A percentile compares a stretch with the other conserved stretches of the same genome.
Conservation (phyloP, 306 rosid species). For the Senna tora region DNA sequence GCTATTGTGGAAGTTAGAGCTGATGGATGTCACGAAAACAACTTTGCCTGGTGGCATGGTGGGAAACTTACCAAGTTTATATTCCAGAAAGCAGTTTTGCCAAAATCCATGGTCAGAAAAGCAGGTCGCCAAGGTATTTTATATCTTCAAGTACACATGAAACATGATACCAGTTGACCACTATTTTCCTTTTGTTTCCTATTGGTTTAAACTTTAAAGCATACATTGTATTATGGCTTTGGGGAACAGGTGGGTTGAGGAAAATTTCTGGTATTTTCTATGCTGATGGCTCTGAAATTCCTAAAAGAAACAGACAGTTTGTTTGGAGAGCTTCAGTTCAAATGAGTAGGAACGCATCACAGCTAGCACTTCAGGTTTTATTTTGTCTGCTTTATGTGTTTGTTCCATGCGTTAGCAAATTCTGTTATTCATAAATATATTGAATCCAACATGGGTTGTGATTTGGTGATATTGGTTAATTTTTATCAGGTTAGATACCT, state of each 20-base stretch:
- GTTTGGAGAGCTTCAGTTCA: constrained; percentile 94
- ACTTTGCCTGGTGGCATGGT: constrained; percentile 82
- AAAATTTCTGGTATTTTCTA: constrained; percentile 73
- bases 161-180: constrained; percentile 3
- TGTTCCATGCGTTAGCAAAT: constrained; percentile 20
- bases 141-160: constrained; percentile 38
- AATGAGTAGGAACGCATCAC: constrained; percentile 84
- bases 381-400: constrained; percentile 31
- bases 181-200: constrained; percentile 39
- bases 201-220: constrained; percentile 33
- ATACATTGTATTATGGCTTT: constrained; percentile 37
- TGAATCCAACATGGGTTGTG: constrained; percentile 34
- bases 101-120: constrained; percentile 58
- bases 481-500: constrained; percentile 86
- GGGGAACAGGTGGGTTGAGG: constrained; percentile 68
- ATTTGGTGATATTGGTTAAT: constrained; percentile 31
- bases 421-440: constrained; percentile 23
- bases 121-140: constrained; percentile 87
- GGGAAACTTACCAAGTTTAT: constrained; percentile 65
- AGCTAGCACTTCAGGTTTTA: constrained; percentile 88
- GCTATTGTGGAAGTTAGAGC: constrained; percentile 56
- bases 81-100: constrained; percentile 79
- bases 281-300: constrained; percentile 80
- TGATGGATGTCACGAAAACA: constrained; percentile 49
- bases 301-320: constrained; percentile 80